Evolutionary conservation across 805 yeast genomes (phyloP).

Genomic region (Kregervanrija pseudodelftensis): DNA sequence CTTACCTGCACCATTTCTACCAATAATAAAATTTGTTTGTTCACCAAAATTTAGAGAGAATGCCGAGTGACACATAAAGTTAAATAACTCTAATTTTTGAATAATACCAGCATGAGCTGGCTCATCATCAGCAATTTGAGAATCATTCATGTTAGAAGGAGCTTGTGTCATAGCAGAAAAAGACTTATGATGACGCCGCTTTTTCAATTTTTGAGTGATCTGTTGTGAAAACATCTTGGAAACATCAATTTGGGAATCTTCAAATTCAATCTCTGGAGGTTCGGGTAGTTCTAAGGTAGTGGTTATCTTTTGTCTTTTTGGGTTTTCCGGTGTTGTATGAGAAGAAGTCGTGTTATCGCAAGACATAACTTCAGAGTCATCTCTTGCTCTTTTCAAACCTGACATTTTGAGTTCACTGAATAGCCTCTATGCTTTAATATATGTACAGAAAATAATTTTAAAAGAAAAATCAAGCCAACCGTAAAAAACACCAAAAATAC

Average conservation of each 20-base stretch:
- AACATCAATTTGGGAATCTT: constrained; percentile 20
- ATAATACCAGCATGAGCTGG: constrained; percentile 61
- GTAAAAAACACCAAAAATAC: too few relatives aligned
- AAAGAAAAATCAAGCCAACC: too few relatives aligned
- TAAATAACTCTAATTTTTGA: constrained; percentile 51
- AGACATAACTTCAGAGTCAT: background rate
- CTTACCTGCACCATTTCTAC: constrained; percentile 89
- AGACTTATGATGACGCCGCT: constrained; percentile 9
- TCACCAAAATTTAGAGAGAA: constrained; percentile 73
- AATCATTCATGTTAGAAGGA: constrained; percentile 4
- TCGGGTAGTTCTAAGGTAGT: too few relatives aligned
- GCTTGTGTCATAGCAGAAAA: constrained; percentile 18
- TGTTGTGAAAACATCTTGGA: constrained; percentile 23
- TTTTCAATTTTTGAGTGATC: constrained; percentile 17
- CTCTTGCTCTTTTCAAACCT: constrained; percentile 1
- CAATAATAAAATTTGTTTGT: constrained; percentile 77
- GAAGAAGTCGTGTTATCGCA: too few relatives aligned
- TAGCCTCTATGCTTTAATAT: too few relatives aligned
- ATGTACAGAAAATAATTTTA: too few relatives aligned
- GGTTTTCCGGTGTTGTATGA: too few relatives aligned
- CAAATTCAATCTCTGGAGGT: constrained; percentile 10
- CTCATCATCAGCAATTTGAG: constrained; percentile 13
- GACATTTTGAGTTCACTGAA: background rate
- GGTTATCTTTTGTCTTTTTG: too few relatives aligned
- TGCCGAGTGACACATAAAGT: constrained; percentile 87